A percentile compares a stretch with the other conserved stretches of the same genome.
These are phyloP conservation scores for Musa beccarii DNA, from an alignment of 176 grass and related monocot species.

Conservation along the genomic window DNA sequence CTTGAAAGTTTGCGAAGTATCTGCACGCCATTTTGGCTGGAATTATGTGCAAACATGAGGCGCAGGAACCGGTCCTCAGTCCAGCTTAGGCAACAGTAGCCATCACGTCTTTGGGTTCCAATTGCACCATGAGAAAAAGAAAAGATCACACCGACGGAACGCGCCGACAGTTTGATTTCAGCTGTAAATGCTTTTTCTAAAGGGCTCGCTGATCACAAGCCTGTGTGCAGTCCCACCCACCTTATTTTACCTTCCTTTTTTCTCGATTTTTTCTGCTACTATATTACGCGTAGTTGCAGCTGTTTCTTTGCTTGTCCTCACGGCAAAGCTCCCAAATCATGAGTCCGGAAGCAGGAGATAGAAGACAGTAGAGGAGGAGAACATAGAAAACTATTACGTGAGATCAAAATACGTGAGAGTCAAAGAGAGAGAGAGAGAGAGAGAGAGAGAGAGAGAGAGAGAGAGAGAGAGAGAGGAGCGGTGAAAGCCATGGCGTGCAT, in stretches of 20 bases:
- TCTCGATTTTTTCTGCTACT: too few relatives aligned
- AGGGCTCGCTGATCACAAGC: neutral
- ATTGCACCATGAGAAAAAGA: neutral
- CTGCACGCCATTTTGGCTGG: too few relatives aligned
- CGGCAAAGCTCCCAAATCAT: constrained; percentile 5
- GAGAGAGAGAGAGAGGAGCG: neutral
- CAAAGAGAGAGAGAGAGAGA: neutral
- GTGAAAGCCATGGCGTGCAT: neutral
- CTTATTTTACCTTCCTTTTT: too few relatives aligned
- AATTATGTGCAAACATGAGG: too few relatives aligned
- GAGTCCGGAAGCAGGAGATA: neutral
- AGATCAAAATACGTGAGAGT: too few relatives aligned
- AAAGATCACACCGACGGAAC: neutral
- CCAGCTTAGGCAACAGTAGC: neutral
- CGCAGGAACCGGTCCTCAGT: too few relatives aligned
- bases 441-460: neutral
- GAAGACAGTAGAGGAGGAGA: neutral
- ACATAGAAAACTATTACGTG: too few relatives aligned
- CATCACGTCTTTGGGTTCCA: neutral
- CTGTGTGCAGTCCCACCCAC: too few relatives aligned
- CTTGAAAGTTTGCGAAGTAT: too few relatives aligned
- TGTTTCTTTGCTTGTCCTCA: neutral
- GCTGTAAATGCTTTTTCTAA: constrained; percentile 2
- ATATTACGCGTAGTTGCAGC: too few relatives aligned
- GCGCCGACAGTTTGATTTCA: constrained; percentile 1